Evolutionary conservation across 768 basidiomycete species (phyloP), one percentile per base, ranked within the genome.

Genomic region (Vishniacozyma victoriae): DNA sequence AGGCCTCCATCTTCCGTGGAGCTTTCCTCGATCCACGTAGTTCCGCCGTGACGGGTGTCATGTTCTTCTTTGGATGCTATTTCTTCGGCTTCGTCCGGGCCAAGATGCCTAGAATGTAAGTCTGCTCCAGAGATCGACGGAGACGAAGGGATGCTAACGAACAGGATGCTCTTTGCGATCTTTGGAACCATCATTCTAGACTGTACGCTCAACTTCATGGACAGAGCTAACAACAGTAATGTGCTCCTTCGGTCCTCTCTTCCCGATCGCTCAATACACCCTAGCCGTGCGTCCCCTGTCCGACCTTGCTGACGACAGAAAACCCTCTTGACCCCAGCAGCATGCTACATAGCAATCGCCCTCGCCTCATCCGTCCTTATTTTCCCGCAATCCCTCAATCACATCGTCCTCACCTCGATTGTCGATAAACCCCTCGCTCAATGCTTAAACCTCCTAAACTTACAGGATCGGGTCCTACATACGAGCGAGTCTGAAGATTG

Each of bases 331-430:
- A 75, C 77, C 13, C 78, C 80, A 0, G 71, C 77, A 2, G 67
- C 72, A 2, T 74, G 65, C 45, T 81, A 77, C 68, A 64, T 76
- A 36, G 80, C 72, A n/a, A 78, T 80, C 41, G 78, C 73, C 0
- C 23, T 78, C n/a, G 70, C 75, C 4, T 60, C 73, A 3, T 76
- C 76, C 9, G 44, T 77, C 6, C 59, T 80, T 44, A 67, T 80
- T 42, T 82, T 81, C 63, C 81, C 81, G 5, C 75, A 78, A 55
- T 75, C 78, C 0, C 67, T 80, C 43, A 75, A 77, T 48, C 76
- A 78, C 24, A 55, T 64, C 29, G 18, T 50, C 50, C 56, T 60
- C 1, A 57, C 50, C 29, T 52, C 52, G 9, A 54, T 67, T 5
- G 59, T 67, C 49, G 55, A 68, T 25, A 50, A 55, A 18, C 46